A percentile compares a stretch with the other conserved stretches of the same genome.
phyloP scores from a whole-genome alignment of 768 basidiomycete species.

The Auriscalpium vulgare region DNA sequence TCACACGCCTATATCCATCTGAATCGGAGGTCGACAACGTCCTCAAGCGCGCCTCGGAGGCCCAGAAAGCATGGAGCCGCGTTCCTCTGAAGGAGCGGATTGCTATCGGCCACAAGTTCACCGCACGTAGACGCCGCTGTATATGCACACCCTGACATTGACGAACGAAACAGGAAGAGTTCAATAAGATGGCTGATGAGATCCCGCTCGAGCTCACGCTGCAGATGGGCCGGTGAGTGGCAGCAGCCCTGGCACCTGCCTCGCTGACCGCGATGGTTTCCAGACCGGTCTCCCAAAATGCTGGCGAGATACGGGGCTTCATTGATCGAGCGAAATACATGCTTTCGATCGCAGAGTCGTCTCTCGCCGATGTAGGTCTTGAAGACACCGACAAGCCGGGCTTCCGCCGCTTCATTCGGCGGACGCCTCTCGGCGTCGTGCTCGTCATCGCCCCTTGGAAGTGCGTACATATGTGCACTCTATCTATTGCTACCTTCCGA shows the following conservation, averaged over 20 bases:
- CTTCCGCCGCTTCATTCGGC: slow-evolving; percentile 76
- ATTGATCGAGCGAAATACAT: slow-evolving; percentile 79
- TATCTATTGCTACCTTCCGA: neutral
- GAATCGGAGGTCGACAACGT: slow-evolving; percentile 49
- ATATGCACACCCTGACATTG: neutral
- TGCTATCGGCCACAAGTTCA: slow-evolving; percentile 62
- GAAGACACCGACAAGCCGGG: slow-evolving; percentile 76
- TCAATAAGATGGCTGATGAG: slow-evolving; percentile 46
- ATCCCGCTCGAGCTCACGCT: slow-evolving; percentile 69
- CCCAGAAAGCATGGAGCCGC: slow-evolving; percentile 70
- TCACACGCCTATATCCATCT: slow-evolving; percentile 59
- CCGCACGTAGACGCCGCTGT: slow-evolving; percentile 38
- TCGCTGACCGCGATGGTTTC: neutral
- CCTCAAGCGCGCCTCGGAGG: slow-evolving; percentile 48
- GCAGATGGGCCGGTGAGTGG: slow-evolving; percentile 84
- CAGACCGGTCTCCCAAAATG: slow-evolving; percentile 72
- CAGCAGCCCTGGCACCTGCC: neutral
- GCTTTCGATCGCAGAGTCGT: slow-evolving; percentile 70
- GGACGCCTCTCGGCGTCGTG: slow-evolving; percentile 80
- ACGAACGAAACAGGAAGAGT: slow-evolving; percentile 32
- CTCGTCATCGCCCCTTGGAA: slow-evolving; percentile 92
- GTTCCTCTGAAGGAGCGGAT: slow-evolving; percentile 56
- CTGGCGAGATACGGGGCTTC: slow-evolving; percentile 76
- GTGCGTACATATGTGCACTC: slow-evolving; percentile 31
- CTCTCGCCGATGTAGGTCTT: slow-evolving; percentile 68